phyloP scores from a whole-genome alignment of 805 yeast species.

The Candida orba region DNA sequence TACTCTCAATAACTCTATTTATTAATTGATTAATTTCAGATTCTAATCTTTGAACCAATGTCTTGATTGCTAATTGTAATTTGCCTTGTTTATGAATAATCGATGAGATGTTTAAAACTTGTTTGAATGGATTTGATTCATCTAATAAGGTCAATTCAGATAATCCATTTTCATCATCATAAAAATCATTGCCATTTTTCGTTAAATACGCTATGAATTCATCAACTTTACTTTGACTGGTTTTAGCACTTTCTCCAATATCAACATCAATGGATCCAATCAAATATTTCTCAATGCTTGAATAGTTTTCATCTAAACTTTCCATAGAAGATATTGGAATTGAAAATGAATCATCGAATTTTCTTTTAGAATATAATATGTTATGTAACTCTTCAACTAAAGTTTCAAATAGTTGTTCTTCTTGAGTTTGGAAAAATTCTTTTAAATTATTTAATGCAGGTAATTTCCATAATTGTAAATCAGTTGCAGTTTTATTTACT shows the following conservation, averaged over 20 bases:
- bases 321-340: slow-evolving; percentile 1
- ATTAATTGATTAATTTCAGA: slow-evolving; percentile 60
- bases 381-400: slow-evolving; percentile 70
- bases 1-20: slow-evolving; percentile 56
- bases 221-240: slow-evolving; percentile 29
- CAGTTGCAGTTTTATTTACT: slow-evolving; percentile 39
- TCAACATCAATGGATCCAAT: slow-evolving; percentile 53
- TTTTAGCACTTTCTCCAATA: slow-evolving; percentile 40
- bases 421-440: slow-evolving; percentile 47
- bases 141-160: slow-evolving; percentile 26
- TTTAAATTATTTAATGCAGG: slow-evolving; percentile 45
- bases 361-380: slow-evolving; percentile 54
- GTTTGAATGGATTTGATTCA: slow-evolving; percentile 42
- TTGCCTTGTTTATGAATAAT: slow-evolving; percentile 56
- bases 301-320: slow-evolving; percentile 21
- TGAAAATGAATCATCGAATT: slow-evolving; percentile 12
- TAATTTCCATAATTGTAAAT: slow-evolving; percentile 49
- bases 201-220: slow-evolving; percentile 23
- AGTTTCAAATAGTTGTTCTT: slow-evolving; percentile 56
- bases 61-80: slow-evolving; percentile 49
- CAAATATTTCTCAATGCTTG: slow-evolving; percentile 46
- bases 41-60: slow-evolving; percentile 46
- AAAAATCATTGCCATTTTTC: slow-evolving; percentile 4
- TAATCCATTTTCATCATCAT: slow-evolving; percentile 24
- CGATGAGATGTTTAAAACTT: slow-evolving; percentile 44